Conservation (phyloP, 2,329 filamentous ascomycete genomes). For the Fusarium miscanthi region DNA sequence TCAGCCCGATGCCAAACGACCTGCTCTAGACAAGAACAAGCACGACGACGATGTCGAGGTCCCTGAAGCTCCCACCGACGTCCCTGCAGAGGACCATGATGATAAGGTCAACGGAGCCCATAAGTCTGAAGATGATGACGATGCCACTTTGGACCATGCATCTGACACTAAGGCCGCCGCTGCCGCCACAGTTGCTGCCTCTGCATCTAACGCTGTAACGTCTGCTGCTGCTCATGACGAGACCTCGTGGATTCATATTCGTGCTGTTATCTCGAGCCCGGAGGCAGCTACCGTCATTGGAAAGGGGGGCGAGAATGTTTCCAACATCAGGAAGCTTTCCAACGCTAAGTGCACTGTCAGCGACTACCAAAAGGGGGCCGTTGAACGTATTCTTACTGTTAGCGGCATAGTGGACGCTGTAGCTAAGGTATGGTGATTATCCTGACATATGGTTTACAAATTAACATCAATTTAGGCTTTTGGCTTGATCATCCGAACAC, state of each 20-base stretch:
- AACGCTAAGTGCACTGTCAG: conserved; percentile 99
- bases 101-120: conserved; percentile 61
- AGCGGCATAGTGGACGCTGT: conserved; percentile 96
- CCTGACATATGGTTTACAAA: background rate
- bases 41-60: conserved; percentile 68
- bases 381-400: conserved; percentile 97
- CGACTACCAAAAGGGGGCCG: conserved; percentile 96
- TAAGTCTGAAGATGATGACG: conserved; percentile 53
- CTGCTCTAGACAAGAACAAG: conserved; percentile 92
- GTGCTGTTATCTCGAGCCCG: conserved; percentile 95
- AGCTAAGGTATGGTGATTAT: conserved; percentile 79
- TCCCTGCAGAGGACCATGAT: conserved; percentile 58
- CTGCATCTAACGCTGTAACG: conserved; percentile 53
- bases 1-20: conserved; percentile 96
- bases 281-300: conserved; percentile 98
- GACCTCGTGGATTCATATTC: conserved; percentile 95
- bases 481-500: conserved; percentile 94
- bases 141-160: conserved; percentile 45
- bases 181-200: conserved; percentile 51
- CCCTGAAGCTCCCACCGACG: conserved; percentile 46
- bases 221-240: conserved; percentile 79
- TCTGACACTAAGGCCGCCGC: conserved; percentile 56
- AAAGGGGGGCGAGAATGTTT: conserved; percentile 98
- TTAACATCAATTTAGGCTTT: conserved; percentile 75
- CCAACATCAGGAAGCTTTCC: conserved; percentile 93